A percentile compares a stretch with the other conserved stretches of the same genome.
phyloP scores from a whole-genome alignment of 176 grass and related monocot species.

The Cenchrus fungigraminus region DNA sequence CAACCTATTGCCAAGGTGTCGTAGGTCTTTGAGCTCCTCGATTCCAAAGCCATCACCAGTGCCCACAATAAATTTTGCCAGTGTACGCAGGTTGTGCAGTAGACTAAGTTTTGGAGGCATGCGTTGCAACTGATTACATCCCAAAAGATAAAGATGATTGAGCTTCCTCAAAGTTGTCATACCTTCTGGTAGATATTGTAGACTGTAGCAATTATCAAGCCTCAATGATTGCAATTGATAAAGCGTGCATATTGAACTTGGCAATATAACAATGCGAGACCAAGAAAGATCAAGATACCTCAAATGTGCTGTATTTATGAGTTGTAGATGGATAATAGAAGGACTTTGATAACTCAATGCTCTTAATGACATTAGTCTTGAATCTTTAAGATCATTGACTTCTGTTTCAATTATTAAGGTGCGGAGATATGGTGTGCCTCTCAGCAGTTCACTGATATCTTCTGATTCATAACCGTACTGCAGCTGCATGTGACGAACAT shows the following conservation, averaged over 20 bases:
- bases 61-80: constrained; percentile 16
- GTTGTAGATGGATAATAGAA: too few species aligned
- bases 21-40: not conserved
- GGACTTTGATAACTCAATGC: too few species aligned
- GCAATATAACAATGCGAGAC: too few species aligned
- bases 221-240: not conserved
- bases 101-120: constrained; percentile 16
- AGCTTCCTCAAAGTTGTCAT: not conserved
- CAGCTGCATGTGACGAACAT: not conserved
- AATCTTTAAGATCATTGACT: not conserved
- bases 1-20: not conserved
- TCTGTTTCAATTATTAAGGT: not conserved
- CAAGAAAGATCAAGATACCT: too few species aligned
- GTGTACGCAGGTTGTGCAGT: not conserved
- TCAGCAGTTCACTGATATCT: not conserved
- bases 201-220: fast-evolving
- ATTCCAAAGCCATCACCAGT: not conserved
- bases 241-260: too few species aligned
- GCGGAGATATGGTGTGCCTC: not conserved
- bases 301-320: too few species aligned
- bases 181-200: not conserved
- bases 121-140: not conserved
- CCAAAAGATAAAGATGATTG: not conserved
- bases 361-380: not conserved
- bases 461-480: not conserved